Evolutionary conservation across 495 filamentous ascomycete species (phyloP), one percentile per base, ranked within the genome.

Genomic region (Penicillium turbatum): DNA sequence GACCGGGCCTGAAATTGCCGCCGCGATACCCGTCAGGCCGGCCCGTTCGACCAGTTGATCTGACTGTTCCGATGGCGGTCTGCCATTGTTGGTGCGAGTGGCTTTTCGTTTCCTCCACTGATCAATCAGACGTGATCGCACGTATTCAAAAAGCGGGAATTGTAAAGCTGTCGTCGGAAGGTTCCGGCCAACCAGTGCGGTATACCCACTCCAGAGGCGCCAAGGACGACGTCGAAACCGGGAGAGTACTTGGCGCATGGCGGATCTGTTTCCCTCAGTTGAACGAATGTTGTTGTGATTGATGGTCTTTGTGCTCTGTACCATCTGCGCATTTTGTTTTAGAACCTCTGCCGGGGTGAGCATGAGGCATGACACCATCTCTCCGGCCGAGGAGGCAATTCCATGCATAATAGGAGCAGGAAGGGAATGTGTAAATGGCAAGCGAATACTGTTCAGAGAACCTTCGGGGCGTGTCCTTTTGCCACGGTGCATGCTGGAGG

Each of bases 311-410:
- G 32, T 38, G 21, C 40, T 51, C 13, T 55, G 60, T 6, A 78
- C 51, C 62, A 95, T 86, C 67, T 97, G 92, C 2, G 91, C 89
- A 69, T 96, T 95, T 59, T 96, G 91, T 71, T 97, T 97, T 34
- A 96, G 76, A 8, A 95, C 89, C 66, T 97, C 91, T 34, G 90
- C 87, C 0, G 92, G 92, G 0, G 91, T 92, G 36, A 96, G 79
- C 45, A 97, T 86, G 26, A 86, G 72, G 63, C 92, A 96, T 5
- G 89, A 89, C 3, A 90, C 87, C 49, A 88, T 78, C 64, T 96
- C 91, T 0, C 82, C 91, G 21, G 79, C 67, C 5, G 82, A 84
- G 12, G 89, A 93, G 24, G 91, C 86, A 30, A 82, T 63, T 37
- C 83, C 77, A 60, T 95, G 84, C 47, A 87, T 76, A 10, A 86